Evolutionary conservation across 108 stramenopile species (phyloP), one percentile per base, ranked within the genome.

Genomic region (Heterococcus sp.): DNA sequence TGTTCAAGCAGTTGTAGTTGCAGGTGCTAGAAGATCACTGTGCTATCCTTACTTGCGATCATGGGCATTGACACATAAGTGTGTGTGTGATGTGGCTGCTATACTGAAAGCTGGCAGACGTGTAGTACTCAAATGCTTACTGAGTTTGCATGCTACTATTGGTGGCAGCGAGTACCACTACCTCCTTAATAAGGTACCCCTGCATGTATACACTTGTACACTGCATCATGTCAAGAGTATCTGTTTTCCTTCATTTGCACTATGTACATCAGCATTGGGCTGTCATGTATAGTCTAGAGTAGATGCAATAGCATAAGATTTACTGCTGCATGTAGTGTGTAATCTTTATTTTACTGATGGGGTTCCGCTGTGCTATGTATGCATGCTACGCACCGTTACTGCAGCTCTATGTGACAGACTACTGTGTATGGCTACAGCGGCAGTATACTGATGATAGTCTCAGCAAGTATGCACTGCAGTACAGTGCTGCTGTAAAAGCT

Each of bases 31-130:
- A 21, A 90, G 94, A 32, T 80, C 89, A 32, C 76, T 94, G 80
- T 88, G 93, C 4, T 95, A 94, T 84, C 95, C 95, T 65, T 96
- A 96, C 68, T 78, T 94, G 66, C 88, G 95, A 38, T 92, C 91
- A 76, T 89, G 86, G 74, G 65, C 83, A 2, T 85, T 90, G 2
- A 63, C 78, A 14, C 35, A 35, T 26, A 74, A 63, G 28, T 35
- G 87, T 38, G 84, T 87, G 38, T 39, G 66, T 34, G 91, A 92
- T 83, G 88, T 92, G 8, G 58, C 37, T 33, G 66, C 65, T 3
- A 92, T 95, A 40, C n/a, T 95, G 65, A 63, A 38, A 5, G 77
- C 68, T 11, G 90, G 91, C 0, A 81, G 87, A 65, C 86, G 94
- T 2, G 31, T 71, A 58, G 70, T 94, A 11, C 72, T 94, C 65